Evolutionary conservation across 164 flowering plant species (phyloP).

Genomic region (Litsea cubeba): DNA sequence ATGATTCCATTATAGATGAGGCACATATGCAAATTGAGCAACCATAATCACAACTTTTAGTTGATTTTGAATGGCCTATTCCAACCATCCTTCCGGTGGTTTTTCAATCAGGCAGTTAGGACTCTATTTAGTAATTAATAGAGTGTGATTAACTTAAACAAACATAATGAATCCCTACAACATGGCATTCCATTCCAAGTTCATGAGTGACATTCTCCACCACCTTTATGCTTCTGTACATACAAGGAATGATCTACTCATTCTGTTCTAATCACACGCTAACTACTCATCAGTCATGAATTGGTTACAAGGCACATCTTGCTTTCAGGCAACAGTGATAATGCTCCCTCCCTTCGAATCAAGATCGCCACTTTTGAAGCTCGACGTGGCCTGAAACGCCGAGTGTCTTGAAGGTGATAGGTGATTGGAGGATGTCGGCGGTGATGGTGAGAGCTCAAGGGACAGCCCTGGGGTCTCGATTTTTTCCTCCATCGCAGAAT

Average conservation of each 20-base stretch:
- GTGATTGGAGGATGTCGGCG: conserved; percentile 8
- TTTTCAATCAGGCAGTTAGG: too few relatives aligned
- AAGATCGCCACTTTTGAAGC: conserved; percentile 16
- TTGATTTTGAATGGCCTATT: too few relatives aligned
- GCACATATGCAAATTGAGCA: too few relatives aligned
- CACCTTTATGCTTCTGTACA: not conserved
- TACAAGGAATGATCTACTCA: not conserved
- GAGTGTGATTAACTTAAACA: not conserved
- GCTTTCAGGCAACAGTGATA: conserved; percentile 26
- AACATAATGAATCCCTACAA: not conserved
- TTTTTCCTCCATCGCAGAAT: conserved; percentile 7
- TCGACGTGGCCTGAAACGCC: conserved; percentile 21
- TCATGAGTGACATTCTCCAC: not conserved
- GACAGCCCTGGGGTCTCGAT: conserved; percentile 10
- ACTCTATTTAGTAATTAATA: too few relatives aligned
- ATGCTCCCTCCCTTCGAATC: conserved; percentile 25
- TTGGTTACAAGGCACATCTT: not conserved
- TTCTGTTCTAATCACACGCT: not conserved
- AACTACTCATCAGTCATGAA: not conserved
- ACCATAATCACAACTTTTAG: too few relatives aligned
- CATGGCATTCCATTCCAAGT: not conserved
- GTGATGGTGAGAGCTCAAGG: conserved; percentile 8
- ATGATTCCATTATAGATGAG: too few relatives aligned
- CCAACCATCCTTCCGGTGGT: too few relatives aligned
- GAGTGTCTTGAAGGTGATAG: conserved; percentile 21